Evolutionary conservation across 2,329 filamentous ascomycete species (phyloP).

Genomic region (Metarhizium robertsii): DNA sequence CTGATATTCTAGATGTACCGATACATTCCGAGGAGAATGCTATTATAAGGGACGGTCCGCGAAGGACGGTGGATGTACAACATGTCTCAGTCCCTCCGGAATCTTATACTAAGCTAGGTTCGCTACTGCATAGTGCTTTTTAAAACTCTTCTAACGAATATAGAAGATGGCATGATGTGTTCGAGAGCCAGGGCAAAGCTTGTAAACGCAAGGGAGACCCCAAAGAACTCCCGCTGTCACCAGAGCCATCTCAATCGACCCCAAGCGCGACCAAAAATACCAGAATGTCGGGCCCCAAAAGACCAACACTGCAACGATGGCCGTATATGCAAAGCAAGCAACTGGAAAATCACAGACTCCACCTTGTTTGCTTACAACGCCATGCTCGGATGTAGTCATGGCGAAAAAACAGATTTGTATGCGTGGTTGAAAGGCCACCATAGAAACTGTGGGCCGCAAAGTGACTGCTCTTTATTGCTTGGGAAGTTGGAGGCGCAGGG

Average conservation of each 20-base stretch:
- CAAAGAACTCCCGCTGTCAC: background rate
- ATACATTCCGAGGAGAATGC: background rate
- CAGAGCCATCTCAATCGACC: background rate
- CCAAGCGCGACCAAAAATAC: background rate
- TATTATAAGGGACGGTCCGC: slow-evolving; percentile 3
- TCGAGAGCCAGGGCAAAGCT: background rate
- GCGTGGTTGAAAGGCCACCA: slow-evolving; percentile 13
- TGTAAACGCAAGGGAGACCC: background rate
- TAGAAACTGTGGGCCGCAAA: background rate
- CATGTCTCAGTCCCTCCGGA: background rate
- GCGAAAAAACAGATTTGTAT: slow-evolving; percentile 17
- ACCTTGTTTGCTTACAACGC: slow-evolving; percentile 22
- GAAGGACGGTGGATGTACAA: background rate
- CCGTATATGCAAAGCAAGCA: slow-evolving; percentile 2
- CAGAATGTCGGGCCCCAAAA: background rate
- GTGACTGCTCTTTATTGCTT: background rate
- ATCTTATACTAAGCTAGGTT: background rate
- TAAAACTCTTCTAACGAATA: background rate
- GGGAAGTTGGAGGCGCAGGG: background rate
- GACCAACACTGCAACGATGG: slow-evolving; percentile 2
- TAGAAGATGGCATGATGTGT: background rate
- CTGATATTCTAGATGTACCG: background rate
- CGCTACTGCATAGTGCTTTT: background rate
- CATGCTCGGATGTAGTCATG: slow-evolving; percentile 20
- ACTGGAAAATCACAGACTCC: slow-evolving; percentile 15